Base-by-base conservation (phyloP, 177 flowering plant genomes). In the Vitis hybrid region DNA sequence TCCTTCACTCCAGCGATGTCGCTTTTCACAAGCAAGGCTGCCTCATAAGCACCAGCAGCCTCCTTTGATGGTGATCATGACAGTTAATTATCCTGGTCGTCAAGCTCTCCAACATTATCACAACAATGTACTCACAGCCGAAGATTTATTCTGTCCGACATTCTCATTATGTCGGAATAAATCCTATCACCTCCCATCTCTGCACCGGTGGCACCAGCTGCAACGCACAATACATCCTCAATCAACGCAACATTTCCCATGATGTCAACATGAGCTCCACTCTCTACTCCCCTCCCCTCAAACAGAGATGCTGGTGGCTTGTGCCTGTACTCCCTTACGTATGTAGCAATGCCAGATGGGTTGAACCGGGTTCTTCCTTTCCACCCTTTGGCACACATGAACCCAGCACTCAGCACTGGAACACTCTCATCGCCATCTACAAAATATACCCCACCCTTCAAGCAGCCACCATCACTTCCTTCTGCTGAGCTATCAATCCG, bases 311-410 rank as follows among this genome's bases (percentile, higher is more conserved):
- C 80, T 0, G 93, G 95, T 18, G 87, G 76, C 70, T 84, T 89
- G 82, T 92, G 95, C 66, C 60, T 73, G 74, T 87, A 92, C 67
- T 92, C 97, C 51, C 95, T 68, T 51, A 89, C 34, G 70, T 78
- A 86, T 0, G 93, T 87, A 1, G 72, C 32, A 2, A 66, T 84
- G 32, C 93, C 95, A 0, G 93, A 87, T 10, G 97, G 97, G 68
- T 92, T 92, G 80, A 90, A 92, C 67, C 91, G 74, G 48, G 85
- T 92, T 67, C 62, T 82, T 10, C 93, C 93, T 63, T 84, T 76
- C 97, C 95, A 92, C 10, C 91, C 97, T 74, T 84, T 87, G 49
- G 95, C 95, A 71, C 95, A 90, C 97, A 92, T 90, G 86, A 84
- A 89, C 2, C 95, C 95, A 0, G 95, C 85, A 51, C 97, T 89